Evolutionary conservation across 371 early-diverging fungal species (phyloP).

Genomic region (Mycotypha africana): DNA sequence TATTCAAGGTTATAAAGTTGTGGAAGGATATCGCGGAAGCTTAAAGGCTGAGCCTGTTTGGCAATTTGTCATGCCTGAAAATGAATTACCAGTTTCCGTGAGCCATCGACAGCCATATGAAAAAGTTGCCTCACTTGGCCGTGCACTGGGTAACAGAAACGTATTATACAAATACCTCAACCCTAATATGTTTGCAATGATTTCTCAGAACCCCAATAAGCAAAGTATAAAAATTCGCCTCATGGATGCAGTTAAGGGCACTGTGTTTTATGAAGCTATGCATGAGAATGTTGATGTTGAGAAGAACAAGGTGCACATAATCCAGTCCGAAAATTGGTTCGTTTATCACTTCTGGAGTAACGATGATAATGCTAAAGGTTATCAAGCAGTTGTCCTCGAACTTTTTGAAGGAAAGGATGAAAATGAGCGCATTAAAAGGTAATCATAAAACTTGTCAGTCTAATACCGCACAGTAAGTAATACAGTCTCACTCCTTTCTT

Average conservation of each 20-base stretch:
- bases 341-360: conserved; percentile 88
- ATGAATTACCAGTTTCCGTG: conserved; percentile 50
- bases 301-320: conserved; percentile 52
- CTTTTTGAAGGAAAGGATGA: conserved; percentile 77
- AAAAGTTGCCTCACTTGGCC: conserved; percentile 81
- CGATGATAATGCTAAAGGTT: conserved; percentile 45
- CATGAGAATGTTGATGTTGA: conserved; percentile 63
- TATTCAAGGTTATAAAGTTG: conserved; percentile 47
- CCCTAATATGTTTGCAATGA: conserved; percentile 77
- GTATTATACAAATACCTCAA: conserved; percentile 96
- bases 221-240: conserved; percentile 59
- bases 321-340: conserved; percentile 85
- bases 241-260: conserved; percentile 84
- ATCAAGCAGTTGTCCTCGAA: conserved; percentile 73
- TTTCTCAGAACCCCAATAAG: conserved; percentile 32
- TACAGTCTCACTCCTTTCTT: too few species aligned
- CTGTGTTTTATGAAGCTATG: conserved; percentile 63
- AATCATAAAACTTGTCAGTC: too few species aligned
- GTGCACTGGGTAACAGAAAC: conserved; percentile 88
- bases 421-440: conserved; percentile 72
- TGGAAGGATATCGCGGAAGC: conserved; percentile 47
- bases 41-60: conserved; percentile 51
- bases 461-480: too few species aligned
- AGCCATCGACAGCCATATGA: conserved; percentile 34
- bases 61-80: conserved; percentile 55